Percentiles rank a stretch among this genome's conserved stretches.
Conservation (phyloP, 2,329 filamentous ascomycete genomes). For the Lizonia empirigonia region DNA sequence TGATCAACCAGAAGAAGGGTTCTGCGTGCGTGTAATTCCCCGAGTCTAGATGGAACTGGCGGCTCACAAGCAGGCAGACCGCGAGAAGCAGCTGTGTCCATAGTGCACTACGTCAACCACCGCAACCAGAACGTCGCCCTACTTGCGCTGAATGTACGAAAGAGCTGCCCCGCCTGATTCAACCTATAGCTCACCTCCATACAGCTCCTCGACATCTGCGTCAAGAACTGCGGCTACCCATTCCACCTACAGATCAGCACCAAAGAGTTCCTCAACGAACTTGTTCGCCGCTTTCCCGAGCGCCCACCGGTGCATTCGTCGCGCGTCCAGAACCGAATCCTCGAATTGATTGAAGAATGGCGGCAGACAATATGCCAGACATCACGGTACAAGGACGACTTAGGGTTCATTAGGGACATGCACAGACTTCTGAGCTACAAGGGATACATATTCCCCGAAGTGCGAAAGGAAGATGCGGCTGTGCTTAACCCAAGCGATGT, state of each 20-base stretch:
- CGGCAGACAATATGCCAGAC: constrained; percentile 97
- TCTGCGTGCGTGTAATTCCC: constrained; percentile 63
- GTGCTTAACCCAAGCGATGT: constrained; percentile 97
- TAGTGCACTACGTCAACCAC: constrained; percentile 94
- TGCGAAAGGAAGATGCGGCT: constrained; percentile 90
- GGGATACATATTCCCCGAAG: constrained; percentile 92
- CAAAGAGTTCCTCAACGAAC: constrained; percentile 98
- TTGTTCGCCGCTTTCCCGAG: constrained; percentile 94
- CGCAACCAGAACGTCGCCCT: constrained; percentile 95
- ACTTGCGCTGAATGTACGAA: constrained; percentile 73
- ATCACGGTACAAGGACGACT: constrained; percentile 93
- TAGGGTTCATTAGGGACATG: constrained; percentile 98
- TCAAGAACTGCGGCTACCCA: constrained; percentile 99
- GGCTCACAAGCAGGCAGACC: constrained; percentile 59
- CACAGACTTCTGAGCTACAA: constrained; percentile 95
- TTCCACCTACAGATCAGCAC: constrained; percentile 99
- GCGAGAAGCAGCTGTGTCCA: constrained; percentile 89
- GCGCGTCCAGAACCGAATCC: constrained; percentile 86
- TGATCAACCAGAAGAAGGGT: constrained; percentile 97
- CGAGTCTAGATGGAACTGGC: neutral
- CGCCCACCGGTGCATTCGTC: constrained; percentile 84
- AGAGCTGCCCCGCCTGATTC: constrained; percentile 18
- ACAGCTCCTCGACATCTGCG: constrained; percentile 92
- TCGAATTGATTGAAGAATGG: constrained; percentile 98
- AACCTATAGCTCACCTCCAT: constrained; percentile 29